These are phyloP conservation scores for Aspergillus sp. DNA, from an alignment of 2,329 filamentous ascomycete genomes.

Conservation along the genomic window DNA sequence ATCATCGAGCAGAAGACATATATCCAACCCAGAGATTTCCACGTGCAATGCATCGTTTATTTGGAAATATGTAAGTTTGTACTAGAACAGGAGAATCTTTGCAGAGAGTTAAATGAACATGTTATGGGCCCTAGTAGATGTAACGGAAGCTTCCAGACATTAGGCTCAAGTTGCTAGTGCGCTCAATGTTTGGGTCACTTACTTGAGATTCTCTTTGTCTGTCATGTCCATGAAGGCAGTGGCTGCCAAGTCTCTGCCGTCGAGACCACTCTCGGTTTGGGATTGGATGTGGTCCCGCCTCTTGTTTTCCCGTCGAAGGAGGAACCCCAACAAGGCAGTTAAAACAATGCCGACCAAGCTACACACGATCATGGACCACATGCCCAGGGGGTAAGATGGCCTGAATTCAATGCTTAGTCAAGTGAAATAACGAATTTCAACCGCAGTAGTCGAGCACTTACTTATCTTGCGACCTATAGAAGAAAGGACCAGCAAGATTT, in stretches of 20 bases:
- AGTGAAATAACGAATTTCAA: background rate
- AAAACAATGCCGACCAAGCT: conserved; percentile 53
- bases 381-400: conserved; percentile 51
- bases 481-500: conserved; percentile 63
- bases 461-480: conserved; percentile 57
- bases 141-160: conserved; percentile 16
- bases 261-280: conserved; percentile 45
- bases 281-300: conserved; percentile 50
- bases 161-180: background rate
- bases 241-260: conserved; percentile 47
- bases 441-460: conserved; percentile 13
- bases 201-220: conserved; percentile 53
- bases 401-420: conserved; percentile 14
- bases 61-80: background rate
- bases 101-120: background rate
- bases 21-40: background rate
- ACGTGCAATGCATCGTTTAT: background rate
- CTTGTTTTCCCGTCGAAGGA: conserved; percentile 51
- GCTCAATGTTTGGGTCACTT: conserved; percentile 1
- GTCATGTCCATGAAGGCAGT: conserved; percentile 57
- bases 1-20: background rate
- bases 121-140: conserved; percentile 13
- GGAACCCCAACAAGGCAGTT: conserved; percentile 44
- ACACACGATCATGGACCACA: conserved; percentile 58
- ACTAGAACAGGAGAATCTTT: background rate